Evolutionary conservation across 352 stramenopile species (phyloP).

Genomic region (Globisporangium cystogenes): DNA sequence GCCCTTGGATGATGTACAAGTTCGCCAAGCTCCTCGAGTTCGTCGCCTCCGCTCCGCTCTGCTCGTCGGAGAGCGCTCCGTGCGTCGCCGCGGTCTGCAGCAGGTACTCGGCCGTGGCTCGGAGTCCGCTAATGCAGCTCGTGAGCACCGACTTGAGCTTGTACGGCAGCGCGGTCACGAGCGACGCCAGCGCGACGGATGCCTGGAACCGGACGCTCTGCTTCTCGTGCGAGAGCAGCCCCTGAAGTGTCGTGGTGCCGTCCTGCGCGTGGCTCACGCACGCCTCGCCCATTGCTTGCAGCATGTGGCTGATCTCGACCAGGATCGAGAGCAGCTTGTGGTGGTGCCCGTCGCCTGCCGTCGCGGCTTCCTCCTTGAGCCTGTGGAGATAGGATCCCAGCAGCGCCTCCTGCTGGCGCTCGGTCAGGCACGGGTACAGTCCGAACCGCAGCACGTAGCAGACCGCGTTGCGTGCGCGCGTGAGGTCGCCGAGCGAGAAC

Average conservation of each 20-base stretch:
- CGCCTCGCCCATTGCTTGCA: constrained; percentile 64
- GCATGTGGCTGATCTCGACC: constrained; percentile 61
- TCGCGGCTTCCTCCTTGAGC: constrained; percentile 32
- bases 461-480: constrained; percentile 71
- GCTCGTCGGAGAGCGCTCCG: neutral
- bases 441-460: constrained; percentile 72
- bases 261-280: constrained; percentile 39
- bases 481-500: constrained; percentile 67
- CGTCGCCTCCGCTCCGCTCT: neutral
- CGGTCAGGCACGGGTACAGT: constrained; percentile 48
- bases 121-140: constrained; percentile 33
- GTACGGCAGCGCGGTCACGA: constrained; percentile 67
- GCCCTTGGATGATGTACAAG: constrained; percentile 74
- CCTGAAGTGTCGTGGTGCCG: constrained; percentile 30
- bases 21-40: constrained; percentile 57
- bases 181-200: constrained; percentile 49
- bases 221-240: constrained; percentile 56
- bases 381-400: constrained; percentile 55
- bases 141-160: constrained; percentile 43
- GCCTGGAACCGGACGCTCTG: constrained; percentile 73
- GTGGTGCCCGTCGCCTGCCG: constrained; percentile 33
- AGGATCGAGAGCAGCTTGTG: constrained; percentile 61
- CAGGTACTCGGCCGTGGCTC: constrained; percentile 26
- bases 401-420: constrained; percentile 60
- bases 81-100: constrained; percentile 20